Evolutionary conservation across 108 stramenopile species (phyloP), one percentile per base, ranked within the genome.

Genomic region (Skeletonema costatum): DNA sequence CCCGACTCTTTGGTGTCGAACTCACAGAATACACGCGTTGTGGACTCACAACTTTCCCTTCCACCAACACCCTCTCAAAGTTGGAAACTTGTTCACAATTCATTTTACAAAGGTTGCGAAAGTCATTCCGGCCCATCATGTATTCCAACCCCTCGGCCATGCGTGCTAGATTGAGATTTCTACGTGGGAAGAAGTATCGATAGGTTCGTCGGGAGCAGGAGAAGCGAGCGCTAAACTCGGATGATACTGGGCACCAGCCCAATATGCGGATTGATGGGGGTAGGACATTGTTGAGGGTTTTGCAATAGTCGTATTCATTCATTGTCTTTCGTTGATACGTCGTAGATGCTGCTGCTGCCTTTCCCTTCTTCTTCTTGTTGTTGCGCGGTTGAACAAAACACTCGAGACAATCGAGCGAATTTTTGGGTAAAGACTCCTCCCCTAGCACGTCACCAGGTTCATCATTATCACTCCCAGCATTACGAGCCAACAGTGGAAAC

Each of bases 41-140:
- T 5, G 83, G 50, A 48, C 67, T 73, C 9, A 89, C 74, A 6
- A 96, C 56, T 66, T 81, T 76, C 21, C 88, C 92, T 12, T 69
- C 29, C 50, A 92, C 64, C 60, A 97, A 78, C n/a, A 77, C 48
- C 53, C 96, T 84, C 77, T 90, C 88, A 85, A 96, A 97, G 74
- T 97, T 97, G 68, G 87, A 90, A 9, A 97, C 97, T 44, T 96
- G 88, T 71, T 93, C 93, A 21, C 90, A 92, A 81, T 99, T 95
- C 93, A 99, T 97, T 78, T 99, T 99, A 80, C 98, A 98, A 51
- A 99, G 87, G 78, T 99, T 99, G 14, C 99, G 91, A 81, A 99
- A 99, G 83, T 99, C 99, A 78, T 98, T 97, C 38, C 86, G 73
- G 25, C 99, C 99, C 21, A 96, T 87, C 75, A 99, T 77, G 31